These are phyloP conservation scores for Colletotrichum sp. DNA, from an alignment of 2,329 filamentous ascomycete genomes.

Conservation along the genomic window DNA sequence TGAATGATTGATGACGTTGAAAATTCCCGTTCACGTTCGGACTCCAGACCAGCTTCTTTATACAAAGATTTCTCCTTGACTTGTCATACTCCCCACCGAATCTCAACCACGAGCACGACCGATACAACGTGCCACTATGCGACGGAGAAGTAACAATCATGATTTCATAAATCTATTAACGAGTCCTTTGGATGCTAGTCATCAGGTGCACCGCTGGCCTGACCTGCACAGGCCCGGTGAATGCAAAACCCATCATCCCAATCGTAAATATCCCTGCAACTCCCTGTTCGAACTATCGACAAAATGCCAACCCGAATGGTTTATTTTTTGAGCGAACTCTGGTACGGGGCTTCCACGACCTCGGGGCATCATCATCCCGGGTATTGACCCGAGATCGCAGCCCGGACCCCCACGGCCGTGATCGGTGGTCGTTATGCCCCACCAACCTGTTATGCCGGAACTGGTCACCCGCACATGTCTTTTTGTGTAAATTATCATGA, in stretches of 20 bases:
- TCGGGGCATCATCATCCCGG: slow-evolving; percentile 15
- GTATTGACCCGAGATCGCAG: slow-evolving; percentile 5
- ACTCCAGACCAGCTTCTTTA: background rate
- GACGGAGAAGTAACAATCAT: background rate
- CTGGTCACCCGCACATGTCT: background rate
- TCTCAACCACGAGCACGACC: background rate
- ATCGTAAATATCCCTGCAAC: background rate
- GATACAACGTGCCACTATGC: background rate
- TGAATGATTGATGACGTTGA: background rate
- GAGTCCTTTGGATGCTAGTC: background rate
- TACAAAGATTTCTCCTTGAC: no score
- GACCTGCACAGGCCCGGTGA: background rate
- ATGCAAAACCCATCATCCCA: background rate
- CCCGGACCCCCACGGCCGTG: slow-evolving; percentile 1
- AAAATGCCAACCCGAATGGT: background rate
- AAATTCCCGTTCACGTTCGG: no score
- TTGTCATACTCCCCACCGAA: accelerated
- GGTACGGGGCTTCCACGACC: background rate
- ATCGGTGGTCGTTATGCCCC: slow-evolving; percentile 8
- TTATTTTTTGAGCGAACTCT: background rate
- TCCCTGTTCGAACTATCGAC: background rate
- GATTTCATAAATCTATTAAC: background rate
- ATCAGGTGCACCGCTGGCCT: background rate
- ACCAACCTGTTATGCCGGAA: background rate
- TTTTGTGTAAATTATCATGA: background rate